These are phyloP conservation scores for Aspergillus latus DNA, from an alignment of 2,329 filamentous ascomycete genomes.

Conservation along the genomic window DNA sequence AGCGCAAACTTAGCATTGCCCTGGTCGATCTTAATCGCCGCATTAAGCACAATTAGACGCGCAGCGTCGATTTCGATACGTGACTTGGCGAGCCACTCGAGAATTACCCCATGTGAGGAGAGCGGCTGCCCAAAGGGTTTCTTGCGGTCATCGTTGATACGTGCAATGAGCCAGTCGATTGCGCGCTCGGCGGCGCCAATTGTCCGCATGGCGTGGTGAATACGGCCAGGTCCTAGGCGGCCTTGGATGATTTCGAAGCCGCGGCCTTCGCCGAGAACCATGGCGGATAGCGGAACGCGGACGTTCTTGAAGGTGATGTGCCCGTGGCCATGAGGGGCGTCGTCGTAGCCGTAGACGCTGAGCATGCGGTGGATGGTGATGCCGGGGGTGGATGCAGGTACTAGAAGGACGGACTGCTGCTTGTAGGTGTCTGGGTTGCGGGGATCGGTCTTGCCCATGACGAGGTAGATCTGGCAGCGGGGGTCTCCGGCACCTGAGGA, in stretches of 20 bases:
- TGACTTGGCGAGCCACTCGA: constrained; percentile 90
- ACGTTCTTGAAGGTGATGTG: constrained; percentile 90
- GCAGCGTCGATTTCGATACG: constrained; percentile 93
- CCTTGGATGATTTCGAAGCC: constrained; percentile 99
- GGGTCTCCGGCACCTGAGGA: constrained; percentile 92
- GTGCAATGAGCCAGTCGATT: constrained; percentile 90
- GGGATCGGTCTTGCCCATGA: constrained; percentile 90
- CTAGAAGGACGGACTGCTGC: constrained; percentile 91
- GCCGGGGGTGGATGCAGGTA: constrained; percentile 76
- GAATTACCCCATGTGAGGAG: constrained; percentile 85
- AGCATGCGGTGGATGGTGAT: constrained; percentile 95
- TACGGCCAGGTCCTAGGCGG: constrained; percentile 88
- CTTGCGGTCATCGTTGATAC: constrained; percentile 89
- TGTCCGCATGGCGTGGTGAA: constrained; percentile 95
- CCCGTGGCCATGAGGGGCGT: constrained; percentile 96
- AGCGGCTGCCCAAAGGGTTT: constrained; percentile 88
- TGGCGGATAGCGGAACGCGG: constrained; percentile 76
- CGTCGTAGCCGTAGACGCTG: constrained; percentile 91
- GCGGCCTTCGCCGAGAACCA: constrained; percentile 88
- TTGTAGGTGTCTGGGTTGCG: constrained; percentile 74
- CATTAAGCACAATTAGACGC: constrained; percentile 86
- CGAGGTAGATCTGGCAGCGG: constrained; percentile 88
- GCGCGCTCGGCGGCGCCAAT: constrained; percentile 90
- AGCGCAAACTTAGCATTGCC: constrained; percentile 84
- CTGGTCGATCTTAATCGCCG: constrained; percentile 90